Evolutionary conservation across 495 filamentous ascomycete species (phyloP), one percentile per base, ranked within the genome.

Genomic region (Penicillium coffeae): DNA sequence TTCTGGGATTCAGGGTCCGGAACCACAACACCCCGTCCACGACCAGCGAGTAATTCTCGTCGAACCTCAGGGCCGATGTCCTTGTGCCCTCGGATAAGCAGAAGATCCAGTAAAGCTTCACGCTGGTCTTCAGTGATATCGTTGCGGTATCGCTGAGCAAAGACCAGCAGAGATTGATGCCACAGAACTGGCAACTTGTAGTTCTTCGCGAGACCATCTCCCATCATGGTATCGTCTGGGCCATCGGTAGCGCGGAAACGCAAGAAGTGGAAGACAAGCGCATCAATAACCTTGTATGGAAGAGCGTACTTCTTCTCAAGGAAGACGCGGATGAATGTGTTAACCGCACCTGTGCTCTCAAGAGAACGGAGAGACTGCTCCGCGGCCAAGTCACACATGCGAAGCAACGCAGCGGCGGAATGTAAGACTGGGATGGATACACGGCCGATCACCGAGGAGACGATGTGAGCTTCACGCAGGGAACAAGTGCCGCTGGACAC

Each of bases 261-360:
- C 53, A 96, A 66, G 65, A 96, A 98, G 68, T 97, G 91, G 70
- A 96, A 97, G 13, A 97, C 94, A 5, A 97, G 74, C 18, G 90
- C 85, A 56, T 98, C 93, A 15, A 98, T 83, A 19, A 94, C 92
- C 66, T 95, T 90, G 72, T 87, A 95, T 22, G 93, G 93, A 16
- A 98, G 76, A 1, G 93, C 93, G 55, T 99, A 97, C 58, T 90
- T 89, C 78, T 99, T 99, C 70, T 97, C 91, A 9, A 99, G 72
- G 43, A 99, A 81, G 14, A 86, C 81, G 50, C 87, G 85, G 64
- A 99, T 94, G 71, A 97, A 91, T 36, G 91, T 84, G 65, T 95
- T 95, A 18, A 90, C 90, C 8, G 93, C 84, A 19, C 86, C 82
- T 43, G 90, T 83, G 57, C 83, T 83, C 58, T 95, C 91, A 10